A percentile compares a stretch with the other conserved stretches of the same genome.
Conservation (phyloP, 768 basidiomycete species). For the Lactarius deliciosus region DNA sequence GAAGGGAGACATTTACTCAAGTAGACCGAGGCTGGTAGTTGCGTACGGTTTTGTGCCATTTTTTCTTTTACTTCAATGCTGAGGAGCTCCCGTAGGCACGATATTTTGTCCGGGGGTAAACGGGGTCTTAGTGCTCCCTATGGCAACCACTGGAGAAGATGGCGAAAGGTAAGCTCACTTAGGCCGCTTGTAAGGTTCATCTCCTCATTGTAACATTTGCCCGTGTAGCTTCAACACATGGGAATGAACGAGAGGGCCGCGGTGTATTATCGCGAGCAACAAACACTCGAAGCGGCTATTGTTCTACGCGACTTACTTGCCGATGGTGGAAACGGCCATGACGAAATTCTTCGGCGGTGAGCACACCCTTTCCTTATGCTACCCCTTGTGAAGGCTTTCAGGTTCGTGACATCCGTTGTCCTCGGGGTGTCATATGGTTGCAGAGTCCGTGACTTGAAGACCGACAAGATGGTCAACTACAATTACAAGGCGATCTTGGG, state of each 20-base stretch:
- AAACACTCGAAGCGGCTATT: conserved; percentile 21
- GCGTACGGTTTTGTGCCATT: conserved; percentile 4
- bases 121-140: conserved; percentile 20
- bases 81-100: conserved; percentile 9
- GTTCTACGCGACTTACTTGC: conserved; percentile 21
- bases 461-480: conserved; percentile 11
- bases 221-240: conserved; percentile 15
- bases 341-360: conserved; percentile 16
- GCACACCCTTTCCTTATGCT: not conserved
- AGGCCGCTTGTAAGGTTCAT: not conserved
- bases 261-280: conserved; percentile 19
- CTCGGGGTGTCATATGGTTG: conserved; percentile 17
- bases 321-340: not conserved
- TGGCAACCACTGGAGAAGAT: conserved; percentile 17
- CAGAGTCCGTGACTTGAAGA: conserved; percentile 15
- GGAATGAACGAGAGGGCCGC: conserved; percentile 20
- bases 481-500: conserved; percentile 2
- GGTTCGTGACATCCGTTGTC: conserved; percentile 19
- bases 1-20: conserved; percentile 28
- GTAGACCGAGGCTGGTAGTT: conserved; percentile 22
- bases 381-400: not conserved
- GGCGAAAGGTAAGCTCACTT: conserved; percentile 18
- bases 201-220: too few species aligned
- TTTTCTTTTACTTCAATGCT: not conserved
- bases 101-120: conserved; percentile 23